Percentiles rank a stretch among this genome's conserved stretches.
Evolutionary conservation across 192 early-diverging fungal genomes (phyloP).

Genomic region (Linnemannia elongata): DNA sequence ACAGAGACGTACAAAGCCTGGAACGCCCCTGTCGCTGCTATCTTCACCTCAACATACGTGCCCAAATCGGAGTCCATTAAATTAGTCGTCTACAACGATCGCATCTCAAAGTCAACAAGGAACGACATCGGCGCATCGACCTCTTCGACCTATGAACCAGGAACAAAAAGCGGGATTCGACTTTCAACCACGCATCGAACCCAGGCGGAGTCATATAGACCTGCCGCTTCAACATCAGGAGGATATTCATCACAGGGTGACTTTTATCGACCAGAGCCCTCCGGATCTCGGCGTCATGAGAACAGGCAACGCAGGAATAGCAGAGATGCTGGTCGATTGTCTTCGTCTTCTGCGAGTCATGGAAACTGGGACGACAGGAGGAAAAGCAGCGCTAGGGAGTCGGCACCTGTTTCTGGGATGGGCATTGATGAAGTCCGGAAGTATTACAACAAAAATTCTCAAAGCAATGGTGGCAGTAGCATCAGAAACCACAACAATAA

Average conservation of each 20-base stretch:
- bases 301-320: background rate
- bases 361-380: background rate
- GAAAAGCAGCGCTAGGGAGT: background rate
- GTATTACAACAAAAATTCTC: background rate
- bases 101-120: background rate
- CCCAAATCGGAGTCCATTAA: conserved; percentile 21
- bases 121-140: background rate
- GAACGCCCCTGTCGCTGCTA: conserved; percentile 37
- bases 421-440: background rate
- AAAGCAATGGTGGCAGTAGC: background rate
- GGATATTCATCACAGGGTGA: background rate
- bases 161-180: conserved; percentile 2
- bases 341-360: background rate
- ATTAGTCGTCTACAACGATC: conserved; percentile 21
- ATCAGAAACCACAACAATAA: background rate
- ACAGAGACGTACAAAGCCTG: conserved; percentile 33
- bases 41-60: conserved; percentile 42
- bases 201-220: background rate
- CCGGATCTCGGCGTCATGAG: background rate
- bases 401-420: conserved; percentile 1
- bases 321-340: background rate
- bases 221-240: background rate
- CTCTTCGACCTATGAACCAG: background rate
- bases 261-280: conserved; percentile 8
- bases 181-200: background rate